Evolutionary conservation across 2,329 filamentous ascomycete species (phyloP).

Genomic region (Fusarium coffeatum): DNA sequence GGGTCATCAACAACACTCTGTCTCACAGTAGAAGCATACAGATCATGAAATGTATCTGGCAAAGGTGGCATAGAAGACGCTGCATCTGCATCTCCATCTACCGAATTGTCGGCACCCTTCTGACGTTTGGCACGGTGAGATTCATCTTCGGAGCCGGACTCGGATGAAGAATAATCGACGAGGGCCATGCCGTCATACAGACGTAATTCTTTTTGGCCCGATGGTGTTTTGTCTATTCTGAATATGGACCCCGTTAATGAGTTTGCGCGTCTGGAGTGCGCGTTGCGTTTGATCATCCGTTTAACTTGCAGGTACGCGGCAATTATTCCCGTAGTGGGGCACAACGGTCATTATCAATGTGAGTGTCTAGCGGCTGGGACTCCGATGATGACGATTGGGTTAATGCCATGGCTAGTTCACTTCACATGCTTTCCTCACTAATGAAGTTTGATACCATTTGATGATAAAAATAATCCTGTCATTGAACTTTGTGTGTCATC

Average conservation of each 20-base stretch:
- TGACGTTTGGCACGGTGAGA: conserved; percentile 51
- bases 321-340: conserved; percentile 19
- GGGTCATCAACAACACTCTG: conserved; percentile 85
- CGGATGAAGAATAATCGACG: conserved; percentile 67
- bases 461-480: not conserved
- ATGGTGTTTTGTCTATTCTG: not conserved
- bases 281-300: not conserved
- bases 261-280: conserved; percentile 2
- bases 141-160: conserved; percentile 25
- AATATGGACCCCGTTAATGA: too few relatives aligned
- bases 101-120: conserved; percentile 47
- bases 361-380: not conserved
- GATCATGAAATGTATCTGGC: conserved; percentile 83
- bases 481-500: not conserved
- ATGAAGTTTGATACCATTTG: not conserved
- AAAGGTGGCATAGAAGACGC: conserved; percentile 72
- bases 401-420: conserved; percentile 1
- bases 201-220: not conserved
- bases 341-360: not conserved
- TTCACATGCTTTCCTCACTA: not conserved
- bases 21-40: conserved; percentile 86
- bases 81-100: conserved; percentile 4
- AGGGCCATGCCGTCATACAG: conserved; percentile 63
- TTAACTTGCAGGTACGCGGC: not conserved
- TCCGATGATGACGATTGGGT: not conserved